Base-by-base conservation (phyloP, 2,329 filamentous ascomycete species). In the Helotiales sp. region DNA sequence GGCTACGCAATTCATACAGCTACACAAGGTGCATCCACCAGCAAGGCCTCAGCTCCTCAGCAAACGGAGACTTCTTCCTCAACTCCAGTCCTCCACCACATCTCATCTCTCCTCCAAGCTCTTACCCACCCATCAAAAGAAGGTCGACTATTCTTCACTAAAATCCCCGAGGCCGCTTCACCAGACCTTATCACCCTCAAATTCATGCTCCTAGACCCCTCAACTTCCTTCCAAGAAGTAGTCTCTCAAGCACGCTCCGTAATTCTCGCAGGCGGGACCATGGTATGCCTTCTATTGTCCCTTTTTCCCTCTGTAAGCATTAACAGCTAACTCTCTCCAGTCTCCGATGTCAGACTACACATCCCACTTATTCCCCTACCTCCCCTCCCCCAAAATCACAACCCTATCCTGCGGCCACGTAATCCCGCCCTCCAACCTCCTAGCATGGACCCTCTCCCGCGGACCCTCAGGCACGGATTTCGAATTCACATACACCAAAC, bases 331-430 rank as follows among this genome's bases (percentile, higher is more conserved):
- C 31, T 15, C 9, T 15, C 31, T n/a, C 31, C 31, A 34, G 31
- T 48, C 46, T 1, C 95, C 95, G 0, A 96, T 98, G 77, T 84
- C 88, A 24, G 95, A 98, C 74, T 99, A 96, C 73, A 86, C 83
- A 33, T 82, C 88, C 3, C 90, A 97, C 67, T 79, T 99, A 0
- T 95, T 99, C 61, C 90, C 93, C 0, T 88, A 90, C 49, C 73
- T 96, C 0, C 71, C 82, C 0, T 65, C 79, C 0, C 73, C 77
- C 0, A 84, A 84, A 56, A 82, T 98, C 44, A 87, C 82, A 9
- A 96, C 90, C 0, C 82, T 97, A 29, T 97, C 92, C 64, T 99
- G 93, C 71, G 93, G 91, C 0, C 95, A 99, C 73, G 93, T 99
- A 46, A 96, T 99, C 54, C 93, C 95, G 0, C 74, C 83, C 0